Evolutionary conservation across 2,329 filamentous ascomycete genomes (phyloP).

Genomic region (Penicillium sp.): DNA sequence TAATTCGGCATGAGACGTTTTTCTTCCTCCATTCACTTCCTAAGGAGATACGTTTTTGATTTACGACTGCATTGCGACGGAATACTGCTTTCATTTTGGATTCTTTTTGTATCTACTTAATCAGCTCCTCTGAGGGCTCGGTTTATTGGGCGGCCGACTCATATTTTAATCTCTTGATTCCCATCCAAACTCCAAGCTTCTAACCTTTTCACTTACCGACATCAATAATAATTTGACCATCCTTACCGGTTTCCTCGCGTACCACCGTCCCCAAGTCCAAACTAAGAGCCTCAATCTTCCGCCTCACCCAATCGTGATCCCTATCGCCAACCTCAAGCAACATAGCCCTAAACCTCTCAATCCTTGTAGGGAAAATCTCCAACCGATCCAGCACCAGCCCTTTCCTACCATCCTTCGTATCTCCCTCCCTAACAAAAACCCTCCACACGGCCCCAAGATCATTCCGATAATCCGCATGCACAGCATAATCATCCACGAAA

Average conservation of each 20-base stretch:
- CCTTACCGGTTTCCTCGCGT: slow-evolving; percentile 20
- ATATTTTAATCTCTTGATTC: background rate
- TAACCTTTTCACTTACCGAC: background rate
- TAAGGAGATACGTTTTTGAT: background rate
- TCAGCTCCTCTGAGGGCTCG: background rate
- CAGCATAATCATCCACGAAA: slow-evolving; percentile 45
- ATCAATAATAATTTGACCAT: slow-evolving; percentile 34
- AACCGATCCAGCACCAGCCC: slow-evolving; percentile 25
- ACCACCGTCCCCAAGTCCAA: slow-evolving; percentile 29
- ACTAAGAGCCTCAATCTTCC: slow-evolving; percentile 30
- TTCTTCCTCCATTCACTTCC: background rate
- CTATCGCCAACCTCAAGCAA: slow-evolving; percentile 28
- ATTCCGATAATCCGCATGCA: slow-evolving; percentile 37
- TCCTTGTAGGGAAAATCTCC: slow-evolving; percentile 38
- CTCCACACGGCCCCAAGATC: slow-evolving; percentile 43
- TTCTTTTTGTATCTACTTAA: background rate
- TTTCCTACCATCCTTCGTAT: background rate
- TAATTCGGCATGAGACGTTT: slow-evolving; percentile 14
- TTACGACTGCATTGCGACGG: slow-evolving; percentile 14
- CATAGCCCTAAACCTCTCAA: slow-evolving; percentile 34
- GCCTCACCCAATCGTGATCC: slow-evolving; percentile 34
- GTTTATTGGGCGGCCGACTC: background rate
- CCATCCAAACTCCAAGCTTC: background rate
- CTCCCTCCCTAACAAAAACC: slow-evolving; percentile 27
- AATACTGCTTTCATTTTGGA: background rate